Conservation (phyloP, 2,329 filamentous ascomycete genomes). For the Zymoseptoria tritici region DNA sequence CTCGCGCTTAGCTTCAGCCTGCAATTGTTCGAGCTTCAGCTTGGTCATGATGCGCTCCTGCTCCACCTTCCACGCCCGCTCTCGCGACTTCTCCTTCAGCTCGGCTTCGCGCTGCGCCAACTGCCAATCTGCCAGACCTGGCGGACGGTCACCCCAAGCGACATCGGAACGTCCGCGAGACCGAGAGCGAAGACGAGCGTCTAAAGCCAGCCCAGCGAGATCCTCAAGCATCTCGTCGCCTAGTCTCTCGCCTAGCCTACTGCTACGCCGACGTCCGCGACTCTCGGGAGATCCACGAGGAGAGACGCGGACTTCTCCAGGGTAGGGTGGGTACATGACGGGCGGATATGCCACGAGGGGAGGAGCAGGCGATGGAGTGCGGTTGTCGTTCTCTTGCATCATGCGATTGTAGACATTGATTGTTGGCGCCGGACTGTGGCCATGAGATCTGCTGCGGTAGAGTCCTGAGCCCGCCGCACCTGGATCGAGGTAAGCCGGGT, state of each 20-base stretch:
- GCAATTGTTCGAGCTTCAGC: constrained; percentile 23
- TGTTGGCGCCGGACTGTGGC: constrained; percentile 37
- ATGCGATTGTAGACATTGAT: constrained; percentile 43
- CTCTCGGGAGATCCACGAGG: constrained; percentile 14
- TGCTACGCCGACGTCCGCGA: constrained; percentile 15
- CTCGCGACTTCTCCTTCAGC: constrained; percentile 29
- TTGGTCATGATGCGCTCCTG: constrained; percentile 29
- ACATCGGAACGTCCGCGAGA: constrained; percentile 27
- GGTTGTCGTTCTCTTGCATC: constrained; percentile 11
- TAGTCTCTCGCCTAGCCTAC: constrained; percentile 15
- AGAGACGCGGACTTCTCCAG: constrained; percentile 16
- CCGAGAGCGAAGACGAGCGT: constrained; percentile 28
- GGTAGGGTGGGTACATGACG: constrained; percentile 20
- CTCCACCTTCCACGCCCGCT: constrained; percentile 29
- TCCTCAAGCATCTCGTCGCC: constrained; percentile 25
- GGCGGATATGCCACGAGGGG: constrained; percentile 5
- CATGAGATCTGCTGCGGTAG: constrained; percentile 39
- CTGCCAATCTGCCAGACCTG: constrained; percentile 23
- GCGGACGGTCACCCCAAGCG: constrained; percentile 9
- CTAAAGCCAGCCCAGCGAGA: constrained; percentile 24
- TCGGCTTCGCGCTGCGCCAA: constrained; percentile 31
- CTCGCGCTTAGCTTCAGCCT: constrained; percentile 21
- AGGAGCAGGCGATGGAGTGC: constrained; percentile 11
- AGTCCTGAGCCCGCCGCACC: constrained; percentile 24
- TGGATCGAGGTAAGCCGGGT: constrained; percentile 20